Percentiles rank a stretch among this genome's conserved stretches.
Conservation (phyloP, 257 asterid genomes). For the Scutellaria galericulata region DNA sequence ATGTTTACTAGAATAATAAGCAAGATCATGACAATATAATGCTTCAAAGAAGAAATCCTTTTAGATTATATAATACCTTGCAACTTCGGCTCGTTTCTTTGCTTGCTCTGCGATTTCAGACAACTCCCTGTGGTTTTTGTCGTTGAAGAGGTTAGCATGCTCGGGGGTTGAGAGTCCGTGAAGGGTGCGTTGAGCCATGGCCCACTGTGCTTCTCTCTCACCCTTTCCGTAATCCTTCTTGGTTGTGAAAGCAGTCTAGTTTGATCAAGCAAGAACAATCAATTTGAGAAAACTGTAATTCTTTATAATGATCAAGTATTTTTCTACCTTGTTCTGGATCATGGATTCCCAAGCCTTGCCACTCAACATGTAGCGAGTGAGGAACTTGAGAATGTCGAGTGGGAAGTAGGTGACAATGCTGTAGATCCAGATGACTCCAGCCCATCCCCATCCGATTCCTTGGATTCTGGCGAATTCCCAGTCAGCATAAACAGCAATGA, state of each 20-base stretch:
- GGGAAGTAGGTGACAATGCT: constrained; percentile 77
- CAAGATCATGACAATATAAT: neutral
- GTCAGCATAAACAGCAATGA: constrained; percentile 68
- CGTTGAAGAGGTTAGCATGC: constrained; percentile 32
- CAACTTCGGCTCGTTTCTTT: constrained; percentile 76
- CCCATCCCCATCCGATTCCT: constrained; percentile 96
- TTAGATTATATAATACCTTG: constrained; percentile 46
- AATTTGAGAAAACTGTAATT: neutral
- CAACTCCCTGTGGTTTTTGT: constrained; percentile 53
- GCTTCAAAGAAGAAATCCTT: neutral
- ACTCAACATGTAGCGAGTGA: constrained; percentile 58
- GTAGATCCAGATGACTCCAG: constrained; percentile 75
- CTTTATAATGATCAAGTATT: neutral
- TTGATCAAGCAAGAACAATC: neutral
- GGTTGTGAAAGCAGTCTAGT: constrained; percentile 80
- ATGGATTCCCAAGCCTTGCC: constrained; percentile 84
- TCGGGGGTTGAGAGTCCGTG: constrained; percentile 66
- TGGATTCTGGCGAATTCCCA: constrained; percentile 79
- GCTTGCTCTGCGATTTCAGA: constrained; percentile 82
- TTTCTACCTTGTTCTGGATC: constrained; percentile 74
- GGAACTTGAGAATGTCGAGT: constrained; percentile 79
- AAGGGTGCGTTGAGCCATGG: constrained; percentile 77
- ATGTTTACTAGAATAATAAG: neutral
- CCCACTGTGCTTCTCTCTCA: constrained; percentile 91
- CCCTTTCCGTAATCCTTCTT: constrained; percentile 84